Conservation (phyloP, 805 yeast species). For the Saturnispora gosingensis region DNA sequence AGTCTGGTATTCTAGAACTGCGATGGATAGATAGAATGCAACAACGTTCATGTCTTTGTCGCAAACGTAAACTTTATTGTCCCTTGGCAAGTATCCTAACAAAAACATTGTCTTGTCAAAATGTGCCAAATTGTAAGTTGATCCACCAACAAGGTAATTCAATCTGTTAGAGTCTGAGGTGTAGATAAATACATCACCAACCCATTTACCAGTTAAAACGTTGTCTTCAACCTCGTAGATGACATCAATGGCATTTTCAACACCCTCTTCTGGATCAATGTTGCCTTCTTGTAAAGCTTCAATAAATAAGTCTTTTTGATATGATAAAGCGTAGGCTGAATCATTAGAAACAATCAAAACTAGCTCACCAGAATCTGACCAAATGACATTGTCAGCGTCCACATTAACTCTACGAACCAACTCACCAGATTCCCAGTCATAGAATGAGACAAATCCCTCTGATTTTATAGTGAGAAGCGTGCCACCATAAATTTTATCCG, state of each 20-base stretch:
- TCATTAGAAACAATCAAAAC: conserved; percentile 66
- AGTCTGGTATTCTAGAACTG: conserved; percentile 92
- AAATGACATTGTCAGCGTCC: conserved; percentile 69
- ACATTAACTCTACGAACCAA: conserved; percentile 86
- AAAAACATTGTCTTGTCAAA: conserved; percentile 81
- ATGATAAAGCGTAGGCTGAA: conserved; percentile 69
- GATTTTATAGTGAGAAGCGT: conserved; percentile 78
- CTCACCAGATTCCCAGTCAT: conserved; percentile 86
- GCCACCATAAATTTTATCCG: conserved; percentile 82
- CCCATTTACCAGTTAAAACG: conserved; percentile 86
- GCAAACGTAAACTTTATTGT: conserved; percentile 79
- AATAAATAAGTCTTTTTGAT: conserved; percentile 56
- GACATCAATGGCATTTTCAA: conserved; percentile 78
- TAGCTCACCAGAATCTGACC: conserved; percentile 92
- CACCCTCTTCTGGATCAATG: conserved; percentile 76
- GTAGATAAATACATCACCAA: conserved; percentile 93
- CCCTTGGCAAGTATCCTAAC: conserved; percentile 84
- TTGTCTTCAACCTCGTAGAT: conserved; percentile 73
- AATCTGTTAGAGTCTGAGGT: conserved; percentile 81
- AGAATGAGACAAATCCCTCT: conserved; percentile 77
- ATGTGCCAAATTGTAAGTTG: conserved; percentile 84
- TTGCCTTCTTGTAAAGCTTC: conserved; percentile 50
- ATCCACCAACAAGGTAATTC: conserved; percentile 92
- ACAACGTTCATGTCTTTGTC: conserved; percentile 83
- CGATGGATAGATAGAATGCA: conserved; percentile 71